Base-by-base conservation (phyloP, 2,329 filamentous ascomycete species). In the Hansfordia pulvinata region DNA sequence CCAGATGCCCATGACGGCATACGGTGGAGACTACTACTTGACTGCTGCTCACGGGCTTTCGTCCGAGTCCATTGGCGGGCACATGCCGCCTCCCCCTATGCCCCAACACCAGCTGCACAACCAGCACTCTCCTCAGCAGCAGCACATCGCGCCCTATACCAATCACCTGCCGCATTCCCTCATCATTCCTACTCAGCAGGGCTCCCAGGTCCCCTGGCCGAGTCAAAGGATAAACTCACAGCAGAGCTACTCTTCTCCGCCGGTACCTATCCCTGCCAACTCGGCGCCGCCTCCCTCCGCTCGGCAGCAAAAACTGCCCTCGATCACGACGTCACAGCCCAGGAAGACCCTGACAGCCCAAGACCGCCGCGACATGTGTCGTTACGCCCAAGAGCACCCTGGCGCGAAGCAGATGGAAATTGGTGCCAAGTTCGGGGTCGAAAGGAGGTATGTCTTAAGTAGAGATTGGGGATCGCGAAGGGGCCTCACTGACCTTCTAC, bases 361-460 rank as follows among this genome's bases (percentile, higher is more conserved):
- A 31, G 86, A 96, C 49, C 79, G 90, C 36, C 71, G 85, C 38
- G 70, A 74, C 23, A 98, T 98, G 86, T 98, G 90, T 52, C 70
- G 84, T 46, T 94, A 88, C 52, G 81, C 88, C 41, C 80, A 90
- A 47, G 79, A 93, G 35, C 77, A 96, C 47, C 90, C 88, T 13
- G 77, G 73, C 25, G 76, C 84, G 23, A 93, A 93, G 56, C 90
- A 98, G 58, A 90, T 85, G 11, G 88, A 96, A 46, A 98, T 98
- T 54, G 90, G 90, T 55, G 79, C 77, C 32, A 75, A 85, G 49
- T 98, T 98, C 56, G 88, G 86, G 19, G 90, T 98, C 27, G 90
- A 98, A 58, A 65, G 90, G 77, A 96, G 90, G 90, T 96, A 75
- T 51, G 58, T 29, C 35, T 32, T n/a, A n/a, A n/a, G n/a, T n/a